A percentile compares a stretch with the other conserved stretches of the same genome.
phyloP scores from a whole-genome alignment of 2,329 filamentous ascomycete species.

The Fonsecaea monophora region DNA sequence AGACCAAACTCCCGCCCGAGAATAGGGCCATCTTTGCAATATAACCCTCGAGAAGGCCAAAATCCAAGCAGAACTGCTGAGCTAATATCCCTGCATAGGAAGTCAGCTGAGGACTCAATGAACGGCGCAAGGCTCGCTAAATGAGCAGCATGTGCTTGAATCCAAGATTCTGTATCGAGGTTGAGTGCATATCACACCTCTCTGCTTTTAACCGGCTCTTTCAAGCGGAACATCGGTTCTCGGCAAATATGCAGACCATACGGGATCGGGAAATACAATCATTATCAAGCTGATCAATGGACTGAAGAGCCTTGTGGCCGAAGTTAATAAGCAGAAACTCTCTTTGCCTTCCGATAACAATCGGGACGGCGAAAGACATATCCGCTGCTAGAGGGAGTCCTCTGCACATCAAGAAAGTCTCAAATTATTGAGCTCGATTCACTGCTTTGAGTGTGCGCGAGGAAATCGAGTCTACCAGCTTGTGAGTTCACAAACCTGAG shows the following conservation, averaged over 20 bases:
- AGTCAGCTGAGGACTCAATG: not conserved
- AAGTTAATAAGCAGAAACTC: not conserved
- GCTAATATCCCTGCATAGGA: not conserved
- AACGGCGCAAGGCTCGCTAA: not conserved
- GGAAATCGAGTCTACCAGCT: not conserved
- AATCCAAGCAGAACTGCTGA: not conserved
- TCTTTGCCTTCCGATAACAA: not conserved
- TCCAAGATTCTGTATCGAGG: not conserved
- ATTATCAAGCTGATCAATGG: not conserved
- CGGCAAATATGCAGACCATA: not conserved
- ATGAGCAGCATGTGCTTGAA: not conserved
- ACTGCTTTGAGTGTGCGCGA: not conserved
- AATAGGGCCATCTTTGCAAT: not conserved
- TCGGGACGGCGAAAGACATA: not conserved
- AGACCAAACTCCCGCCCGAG: not conserved
- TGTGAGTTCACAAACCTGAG: not conserved
- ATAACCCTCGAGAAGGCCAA: not conserved
- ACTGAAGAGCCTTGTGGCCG: not conserved
- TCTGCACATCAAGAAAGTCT: not conserved
- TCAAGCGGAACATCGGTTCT: not conserved
- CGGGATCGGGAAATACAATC: slow-evolving; percentile 1
- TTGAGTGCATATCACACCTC: not conserved
- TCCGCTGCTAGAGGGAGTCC: not conserved
- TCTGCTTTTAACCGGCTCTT: not conserved
- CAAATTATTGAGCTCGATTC: not conserved